phyloP scores from a whole-genome alignment of 345 rosid species.

The Camelina laxa region DNA sequence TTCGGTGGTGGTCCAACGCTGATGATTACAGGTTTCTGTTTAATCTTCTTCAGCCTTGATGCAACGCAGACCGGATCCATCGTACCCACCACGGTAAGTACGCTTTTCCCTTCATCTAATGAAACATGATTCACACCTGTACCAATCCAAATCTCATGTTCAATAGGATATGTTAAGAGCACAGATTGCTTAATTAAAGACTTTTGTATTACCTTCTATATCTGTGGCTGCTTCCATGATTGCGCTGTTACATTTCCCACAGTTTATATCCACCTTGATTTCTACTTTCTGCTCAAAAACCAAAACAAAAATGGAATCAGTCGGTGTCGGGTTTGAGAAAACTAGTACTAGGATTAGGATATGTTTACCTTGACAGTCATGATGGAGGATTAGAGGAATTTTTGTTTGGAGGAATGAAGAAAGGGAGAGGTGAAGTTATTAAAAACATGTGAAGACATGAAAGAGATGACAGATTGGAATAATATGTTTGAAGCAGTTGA shows the following conservation, averaged over 20 bases:
- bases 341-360: conserved; percentile 6
- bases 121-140: conserved; percentile 43
- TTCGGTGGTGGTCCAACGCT: conserved; percentile 46
- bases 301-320: not conserved
- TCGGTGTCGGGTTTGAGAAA: not conserved
- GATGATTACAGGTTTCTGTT: conserved; percentile 46
- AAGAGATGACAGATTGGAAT: conserved; percentile 34
- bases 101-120: conserved; percentile 34
- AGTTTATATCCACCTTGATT: conserved; percentile 40
- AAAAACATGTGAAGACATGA: conserved; percentile 31
- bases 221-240: conserved; percentile 45
- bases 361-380: conserved; percentile 46
- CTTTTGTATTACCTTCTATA: conserved; percentile 35
- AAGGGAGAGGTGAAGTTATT: conserved; percentile 14
- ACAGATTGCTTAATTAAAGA: not conserved
- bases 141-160: conserved; percentile 9
- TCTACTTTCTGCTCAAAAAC: conserved; percentile 36
- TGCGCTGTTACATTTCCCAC: conserved; percentile 40
- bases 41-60: conserved; percentile 35
- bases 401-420: conserved; percentile 21
- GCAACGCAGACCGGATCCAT: conserved; percentile 48
- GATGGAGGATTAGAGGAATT: conserved; percentile 15
- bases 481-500: conserved; percentile 35
- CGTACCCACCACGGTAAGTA: conserved; percentile 46
- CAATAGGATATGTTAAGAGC: not conserved